Base-by-base conservation (phyloP, 352 stramenopile genomes). In the Phytophthora constricta region DNA sequence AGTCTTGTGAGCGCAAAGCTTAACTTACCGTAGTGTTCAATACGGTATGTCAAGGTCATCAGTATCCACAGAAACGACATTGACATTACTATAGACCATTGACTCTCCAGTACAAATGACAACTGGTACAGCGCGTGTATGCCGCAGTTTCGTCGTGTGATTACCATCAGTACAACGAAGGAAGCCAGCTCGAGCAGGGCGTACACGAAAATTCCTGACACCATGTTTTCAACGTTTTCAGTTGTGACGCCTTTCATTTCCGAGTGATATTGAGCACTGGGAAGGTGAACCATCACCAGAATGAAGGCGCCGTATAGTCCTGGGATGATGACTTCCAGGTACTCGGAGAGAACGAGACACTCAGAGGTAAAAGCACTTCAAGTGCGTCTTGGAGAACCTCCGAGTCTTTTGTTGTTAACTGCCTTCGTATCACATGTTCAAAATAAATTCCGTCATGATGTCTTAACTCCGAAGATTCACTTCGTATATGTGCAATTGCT, bases 331-430 rank as follows among this genome's bases (percentile, higher is more conserved):
- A 56, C 51, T 22, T 75, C 67, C 25, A 54, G 26, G 53, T 71
- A 75, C 50, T 70, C 67, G 25, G 70, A 27, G 0, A 75, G 52
- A 7, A 63, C 46, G 39, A 65, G 39, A 58, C 66, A 75, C 48
- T 75, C 67, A 28, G 46, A 58, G 20, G 60, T 50, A 45, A 62
- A 75, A 20, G 17, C 5, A 65, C 25, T 25, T 69, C 26, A n/a
- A 46, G 39, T 19, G 39, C 10, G 39, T 46, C 39, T 7, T 14
- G 39, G 10, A 46, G 39, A 22, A 46, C n/a, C 7, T 14, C 17
- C 7, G 39, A 22, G n/a, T 46, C n/a, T 19, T 9, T 7, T 22
- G 39, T 46, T 22, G 39, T 23, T 46, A 20, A 23, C 31, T 37
- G 31, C 31, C 31, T 37, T 37, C 31, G 31, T 37, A 37, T 7